Conservation (phyloP, 1,284 basidiomycete species). For the Inonotus obliquus region DNA sequence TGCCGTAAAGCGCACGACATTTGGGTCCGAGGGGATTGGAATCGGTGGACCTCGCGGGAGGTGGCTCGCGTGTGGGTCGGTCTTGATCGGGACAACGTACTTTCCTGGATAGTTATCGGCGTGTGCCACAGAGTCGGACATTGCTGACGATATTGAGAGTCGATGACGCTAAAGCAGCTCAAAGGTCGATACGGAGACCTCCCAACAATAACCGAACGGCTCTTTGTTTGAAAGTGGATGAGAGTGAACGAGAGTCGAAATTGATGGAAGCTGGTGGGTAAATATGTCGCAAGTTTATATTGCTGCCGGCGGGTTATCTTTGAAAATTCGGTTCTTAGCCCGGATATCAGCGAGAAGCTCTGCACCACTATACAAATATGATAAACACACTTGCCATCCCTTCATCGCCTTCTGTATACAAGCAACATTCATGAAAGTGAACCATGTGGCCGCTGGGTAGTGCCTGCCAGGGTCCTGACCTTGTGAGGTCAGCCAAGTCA, state of each 20-base stretch:
- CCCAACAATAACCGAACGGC: not conserved
- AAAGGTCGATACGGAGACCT: not conserved
- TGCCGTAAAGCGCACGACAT: conserved; percentile 9
- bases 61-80: not conserved
- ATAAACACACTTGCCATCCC: not conserved
- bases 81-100: not conserved
- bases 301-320: not conserved
- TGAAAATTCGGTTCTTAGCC: not conserved
- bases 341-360: not conserved
- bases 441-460: not conserved
- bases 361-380: not conserved
- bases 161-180: not conserved
- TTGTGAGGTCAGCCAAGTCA: not conserved
- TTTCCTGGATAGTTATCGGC: not conserved
- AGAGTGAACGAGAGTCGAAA: not conserved
- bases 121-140: not conserved
- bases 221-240: not conserved
- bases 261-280: not conserved
- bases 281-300: not conserved
- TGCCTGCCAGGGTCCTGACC: not conserved
- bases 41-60: not conserved
- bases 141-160: not conserved
- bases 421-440: not conserved
- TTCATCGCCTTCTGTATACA: not conserved
- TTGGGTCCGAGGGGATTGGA: not conserved